phyloP scores from a whole-genome alignment of 495 filamentous ascomycete genomes.

The Tuber umbilicatum region DNA sequence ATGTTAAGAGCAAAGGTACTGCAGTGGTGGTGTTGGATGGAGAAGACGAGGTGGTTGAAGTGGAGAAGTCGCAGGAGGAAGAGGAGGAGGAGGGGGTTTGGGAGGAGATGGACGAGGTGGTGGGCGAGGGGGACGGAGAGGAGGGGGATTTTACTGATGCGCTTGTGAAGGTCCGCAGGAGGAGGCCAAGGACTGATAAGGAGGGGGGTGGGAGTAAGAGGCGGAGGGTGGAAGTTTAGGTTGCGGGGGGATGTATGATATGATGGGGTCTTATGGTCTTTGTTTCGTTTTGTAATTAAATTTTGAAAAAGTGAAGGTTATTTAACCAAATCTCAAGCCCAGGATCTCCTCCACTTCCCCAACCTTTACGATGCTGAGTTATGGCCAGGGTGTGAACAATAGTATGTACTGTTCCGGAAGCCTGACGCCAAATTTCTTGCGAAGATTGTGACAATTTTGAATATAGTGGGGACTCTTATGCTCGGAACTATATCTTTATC shows the following conservation, averaged over 20 bases:
- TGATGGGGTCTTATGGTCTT: neutral
- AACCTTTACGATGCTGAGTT: neutral
- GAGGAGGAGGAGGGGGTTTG: slow-evolving; percentile 33
- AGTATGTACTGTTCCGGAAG: neutral
- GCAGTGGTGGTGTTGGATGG: slow-evolving; percentile 28
- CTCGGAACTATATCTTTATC: too few species aligned
- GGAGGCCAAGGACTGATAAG: slow-evolving; percentile 17
- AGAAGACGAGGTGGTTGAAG: slow-evolving; percentile 22
- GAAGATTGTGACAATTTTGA: too few species aligned
- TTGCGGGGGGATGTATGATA: neutral
- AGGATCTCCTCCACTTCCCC: neutral
- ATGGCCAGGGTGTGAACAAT: neutral
- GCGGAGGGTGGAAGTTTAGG: slow-evolving; percentile 22
- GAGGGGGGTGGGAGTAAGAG: slow-evolving; percentile 23
- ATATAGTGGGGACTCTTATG: too few species aligned
- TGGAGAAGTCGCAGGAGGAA: slow-evolving; percentile 13
- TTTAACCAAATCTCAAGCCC: neutral
- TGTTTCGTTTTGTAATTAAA: neutral
- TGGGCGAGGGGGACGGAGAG: slow-evolving; percentile 7
- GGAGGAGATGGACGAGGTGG: slow-evolving; percentile 39
- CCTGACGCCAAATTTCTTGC: too few species aligned
- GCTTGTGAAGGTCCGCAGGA: slow-evolving; percentile 33
- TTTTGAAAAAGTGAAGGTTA: neutral
- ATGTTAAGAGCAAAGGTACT: slow-evolving; percentile 32
- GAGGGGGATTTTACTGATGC: slow-evolving; percentile 21